phyloP scores from a whole-genome alignment of 179 eudicot species.

The Corrigiola litoralis region DNA sequence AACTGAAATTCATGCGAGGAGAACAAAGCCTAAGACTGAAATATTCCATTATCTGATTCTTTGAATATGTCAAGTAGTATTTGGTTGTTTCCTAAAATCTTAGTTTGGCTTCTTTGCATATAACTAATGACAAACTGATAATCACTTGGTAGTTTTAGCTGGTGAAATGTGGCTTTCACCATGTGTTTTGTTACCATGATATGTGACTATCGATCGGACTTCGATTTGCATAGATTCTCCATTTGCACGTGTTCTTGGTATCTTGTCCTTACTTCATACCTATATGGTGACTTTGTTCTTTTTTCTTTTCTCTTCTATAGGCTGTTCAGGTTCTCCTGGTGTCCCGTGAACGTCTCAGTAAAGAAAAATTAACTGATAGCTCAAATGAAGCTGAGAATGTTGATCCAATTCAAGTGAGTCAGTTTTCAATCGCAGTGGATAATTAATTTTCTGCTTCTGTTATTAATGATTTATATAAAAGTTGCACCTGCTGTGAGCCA shows the following conservation, averaged over 20 bases:
- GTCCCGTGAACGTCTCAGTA: constrained; percentile 51
- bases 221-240: neutral
- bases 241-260: neutral
- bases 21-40: too few relatives aligned
- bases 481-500: neutral
- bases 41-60: too few relatives aligned
- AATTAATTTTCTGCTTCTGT: neutral
- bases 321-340: constrained; percentile 82
- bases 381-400: constrained; percentile 31
- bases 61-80: too few relatives aligned
- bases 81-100: neutral
- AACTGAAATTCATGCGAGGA: too few relatives aligned
- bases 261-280: neutral
- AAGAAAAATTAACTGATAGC: constrained; percentile 30
- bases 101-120: neutral
- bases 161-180: neutral
- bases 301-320: constrained; percentile 30
- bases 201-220: neutral
- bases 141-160: neutral
- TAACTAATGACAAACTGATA: neutral
- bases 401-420: constrained; percentile 82
- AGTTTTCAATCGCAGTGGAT: neutral
- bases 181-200: neutral
- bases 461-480: neutral
- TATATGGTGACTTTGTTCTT: neutral